These are phyloP conservation scores for Saccharomyces pastorianus DNA, from an alignment of 1,139 yeast genomes.

Conservation along the genomic window DNA sequence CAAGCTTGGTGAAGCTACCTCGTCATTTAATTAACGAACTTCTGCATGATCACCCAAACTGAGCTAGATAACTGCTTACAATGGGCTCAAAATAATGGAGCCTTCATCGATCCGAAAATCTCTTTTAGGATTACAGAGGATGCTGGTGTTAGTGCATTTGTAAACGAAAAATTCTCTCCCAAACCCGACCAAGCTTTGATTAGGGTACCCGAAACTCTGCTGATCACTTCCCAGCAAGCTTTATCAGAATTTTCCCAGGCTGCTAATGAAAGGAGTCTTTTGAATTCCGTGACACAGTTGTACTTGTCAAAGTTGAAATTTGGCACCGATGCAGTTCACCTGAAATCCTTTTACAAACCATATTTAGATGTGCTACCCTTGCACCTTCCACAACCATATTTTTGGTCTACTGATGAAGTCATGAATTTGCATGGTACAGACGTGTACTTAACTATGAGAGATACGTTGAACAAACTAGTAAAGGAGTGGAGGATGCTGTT, in stretches of 20 bases:
- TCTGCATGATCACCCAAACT: constrained; percentile 3
- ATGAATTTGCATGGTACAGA: constrained; percentile 56
- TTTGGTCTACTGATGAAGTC: constrained; percentile 50
- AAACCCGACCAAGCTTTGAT: constrained; percentile 20
- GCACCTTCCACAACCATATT: constrained; percentile 50
- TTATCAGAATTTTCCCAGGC: constrained; percentile 31
- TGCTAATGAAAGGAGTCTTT: constrained; percentile 11
- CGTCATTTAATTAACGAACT: background rate
- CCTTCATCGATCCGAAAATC: constrained; percentile 34
- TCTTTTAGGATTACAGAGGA: constrained; percentile 25
- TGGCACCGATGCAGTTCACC: constrained; percentile 14
- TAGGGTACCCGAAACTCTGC: constrained; percentile 36
- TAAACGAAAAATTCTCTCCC: constrained; percentile 11
- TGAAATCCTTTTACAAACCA: constrained; percentile 34
- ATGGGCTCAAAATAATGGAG: constrained; percentile 50
- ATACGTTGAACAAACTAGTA: constrained; percentile 27
- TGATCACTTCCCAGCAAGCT: constrained; percentile 41
- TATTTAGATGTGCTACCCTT: constrained; percentile 57
- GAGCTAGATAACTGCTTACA: constrained; percentile 28
- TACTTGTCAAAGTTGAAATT: constrained; percentile 39
- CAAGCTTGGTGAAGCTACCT: background rate
- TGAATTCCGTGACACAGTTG: constrained; percentile 43
- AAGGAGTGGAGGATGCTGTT: constrained; percentile 26
- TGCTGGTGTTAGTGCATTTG: constrained; percentile 39
- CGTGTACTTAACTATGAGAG: constrained; percentile 33